Percentiles rank a stretch among this genome's conserved stretches.
Evolutionary conservation across 148 eudicot genomes (phyloP).

Genomic region (Cornus controversa): DNA sequence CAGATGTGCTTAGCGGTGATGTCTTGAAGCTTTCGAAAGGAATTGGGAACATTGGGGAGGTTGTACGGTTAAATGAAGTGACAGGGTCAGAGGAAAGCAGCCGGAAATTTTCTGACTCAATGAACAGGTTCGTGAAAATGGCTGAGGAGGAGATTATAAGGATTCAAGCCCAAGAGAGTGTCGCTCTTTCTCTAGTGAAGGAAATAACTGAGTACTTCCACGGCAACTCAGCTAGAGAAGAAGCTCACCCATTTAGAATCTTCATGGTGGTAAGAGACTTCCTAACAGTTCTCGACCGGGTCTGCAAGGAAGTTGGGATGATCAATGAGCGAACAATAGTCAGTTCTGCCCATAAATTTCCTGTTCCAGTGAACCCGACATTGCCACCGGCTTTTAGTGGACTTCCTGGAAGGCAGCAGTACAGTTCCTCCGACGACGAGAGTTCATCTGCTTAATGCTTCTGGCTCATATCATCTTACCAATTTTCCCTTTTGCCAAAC

Average conservation of each 20-base stretch:
- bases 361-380: slow-evolving; percentile 48
- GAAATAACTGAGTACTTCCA: slow-evolving; percentile 57
- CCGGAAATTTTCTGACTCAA: slow-evolving; percentile 25
- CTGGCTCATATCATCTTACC: neutral
- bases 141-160: slow-evolving; percentile 38
- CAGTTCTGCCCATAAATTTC: slow-evolving; percentile 44
- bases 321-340: slow-evolving; percentile 52
- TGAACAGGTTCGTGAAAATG: slow-evolving; percentile 36
- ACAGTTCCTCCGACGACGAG: slow-evolving; percentile 36
- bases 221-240: slow-evolving; percentile 55
- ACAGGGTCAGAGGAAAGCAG: neutral
- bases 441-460: slow-evolving; percentile 22
- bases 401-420: slow-evolving; percentile 29
- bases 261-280: slow-evolving; percentile 67
- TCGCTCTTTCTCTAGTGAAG: slow-evolving; percentile 40
- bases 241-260: slow-evolving; percentile 62
- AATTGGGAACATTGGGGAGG: slow-evolving; percentile 37
- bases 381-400: slow-evolving; percentile 35
- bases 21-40: slow-evolving; percentile 43
- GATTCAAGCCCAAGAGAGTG: slow-evolving; percentile 48
- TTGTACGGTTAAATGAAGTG: slow-evolving; percentile 31
- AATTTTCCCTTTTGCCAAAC: slow-evolving; percentile 13
- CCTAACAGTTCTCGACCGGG: slow-evolving; percentile 51
- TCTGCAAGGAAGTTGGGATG: slow-evolving; percentile 70
- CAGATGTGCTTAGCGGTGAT: slow-evolving; percentile 37